Percentiles rank a stretch among this genome's conserved stretches.
Evolutionary conservation across 805 yeast genomes (phyloP).

Genomic region (Candida sakaeoensis): DNA sequence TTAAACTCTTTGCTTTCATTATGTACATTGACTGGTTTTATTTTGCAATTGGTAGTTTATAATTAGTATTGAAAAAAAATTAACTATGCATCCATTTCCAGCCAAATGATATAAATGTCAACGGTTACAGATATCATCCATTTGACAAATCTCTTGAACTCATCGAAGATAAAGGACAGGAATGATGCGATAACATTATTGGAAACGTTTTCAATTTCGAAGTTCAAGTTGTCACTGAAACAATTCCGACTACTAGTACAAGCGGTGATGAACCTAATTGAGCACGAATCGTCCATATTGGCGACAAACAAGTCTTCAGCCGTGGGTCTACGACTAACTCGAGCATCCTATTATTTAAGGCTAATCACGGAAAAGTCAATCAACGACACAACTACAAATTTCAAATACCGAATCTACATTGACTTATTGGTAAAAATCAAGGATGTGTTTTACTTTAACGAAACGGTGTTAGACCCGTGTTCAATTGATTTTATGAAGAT

Average conservation of each 20-base stretch:
- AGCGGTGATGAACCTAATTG: slow-evolving; percentile 26
- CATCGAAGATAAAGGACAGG: slow-evolving; percentile 53
- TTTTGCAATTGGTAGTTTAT: neutral
- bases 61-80: neutral
- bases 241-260: slow-evolving; percentile 20
- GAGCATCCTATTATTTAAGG: slow-evolving; percentile 30
- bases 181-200: slow-evolving; percentile 42
- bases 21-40: too few species aligned
- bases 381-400: slow-evolving; percentile 9
- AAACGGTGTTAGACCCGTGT: slow-evolving; percentile 18
- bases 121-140: slow-evolving; percentile 17
- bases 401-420: slow-evolving; percentile 21
- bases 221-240: slow-evolving; percentile 17
- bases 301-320: slow-evolving; percentile 19
- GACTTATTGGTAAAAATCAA: slow-evolving; percentile 17
- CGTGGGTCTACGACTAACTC: slow-evolving; percentile 25
- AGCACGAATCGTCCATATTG: slow-evolving; percentile 33
- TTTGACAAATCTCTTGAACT: slow-evolving; percentile 31
- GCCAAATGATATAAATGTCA: slow-evolving; percentile 13
- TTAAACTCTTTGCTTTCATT: too few species aligned
- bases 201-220: slow-evolving; percentile 18
- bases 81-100: neutral
- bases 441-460: slow-evolving; percentile 15
- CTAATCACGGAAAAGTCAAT: slow-evolving; percentile 18
- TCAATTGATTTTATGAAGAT: slow-evolving; percentile 23